phyloP scores from a whole-genome alignment of 1,284 basidiomycete species.

The Bondarzewia mesenterica region DNA sequence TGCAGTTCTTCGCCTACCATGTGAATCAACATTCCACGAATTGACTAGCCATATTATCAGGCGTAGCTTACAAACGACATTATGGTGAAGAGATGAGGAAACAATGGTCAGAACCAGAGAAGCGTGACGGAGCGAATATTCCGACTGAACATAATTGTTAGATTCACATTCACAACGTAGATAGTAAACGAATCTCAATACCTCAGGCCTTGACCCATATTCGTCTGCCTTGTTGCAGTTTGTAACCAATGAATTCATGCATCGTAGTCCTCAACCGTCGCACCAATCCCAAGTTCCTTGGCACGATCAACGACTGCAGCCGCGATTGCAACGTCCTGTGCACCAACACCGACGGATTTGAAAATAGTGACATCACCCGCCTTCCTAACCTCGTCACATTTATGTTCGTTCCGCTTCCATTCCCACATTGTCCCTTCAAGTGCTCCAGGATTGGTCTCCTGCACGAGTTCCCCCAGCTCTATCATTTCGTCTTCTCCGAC shows the following conservation, averaged over 20 bases:
- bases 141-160: too few species aligned
- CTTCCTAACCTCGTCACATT: slow-evolving; percentile 21
- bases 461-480: slow-evolving; percentile 57
- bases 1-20: too few species aligned
- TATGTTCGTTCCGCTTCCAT: slow-evolving; percentile 19
- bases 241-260: neutral
- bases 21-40: too few species aligned
- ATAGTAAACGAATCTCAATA: too few species aligned
- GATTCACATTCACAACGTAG: too few species aligned
- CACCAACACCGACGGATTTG: slow-evolving; percentile 70
- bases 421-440: slow-evolving; percentile 19
- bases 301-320: slow-evolving; percentile 34
- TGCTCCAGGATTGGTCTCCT: slow-evolving; percentile 18
- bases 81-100: too few species aligned
- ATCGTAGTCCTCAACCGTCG: slow-evolving; percentile 30
- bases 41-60: too few species aligned
- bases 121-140: too few species aligned
- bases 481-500: slow-evolving; percentile 29
- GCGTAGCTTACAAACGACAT: too few species aligned
- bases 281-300: slow-evolving; percentile 29
- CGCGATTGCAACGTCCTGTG: slow-evolving; percentile 73
- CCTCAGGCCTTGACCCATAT: too few species aligned
- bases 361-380: slow-evolving; percentile 57
- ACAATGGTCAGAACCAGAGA: too few species aligned
- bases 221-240: too few species aligned